Evolutionary conservation across 805 yeast genomes (phyloP), one percentile per base, ranked within the genome.

Genomic region (Tetrapisispora arboricola): DNA sequence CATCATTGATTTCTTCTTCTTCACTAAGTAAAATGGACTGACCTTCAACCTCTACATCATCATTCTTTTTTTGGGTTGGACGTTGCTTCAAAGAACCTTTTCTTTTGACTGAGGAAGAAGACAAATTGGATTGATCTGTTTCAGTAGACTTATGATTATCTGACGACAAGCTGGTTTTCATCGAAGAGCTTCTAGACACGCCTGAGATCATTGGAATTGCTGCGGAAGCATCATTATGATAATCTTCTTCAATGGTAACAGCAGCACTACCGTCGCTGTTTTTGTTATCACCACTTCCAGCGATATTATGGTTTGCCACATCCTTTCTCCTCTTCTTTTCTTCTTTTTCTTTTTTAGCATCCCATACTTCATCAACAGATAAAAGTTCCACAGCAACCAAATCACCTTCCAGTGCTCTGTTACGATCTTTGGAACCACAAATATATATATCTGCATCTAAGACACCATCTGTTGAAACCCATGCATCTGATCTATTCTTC

Each of bases 41-140:
- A 34, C 98, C 98, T 63, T 92, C 98, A 32, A 92, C 98, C 65
- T 92, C 98, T 19, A 92, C 95, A 57, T 92, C 98, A 60, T 92
- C 98, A 56, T 87, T 88, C 65, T 92, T 92, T 72, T 92, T 92
- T 72, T 88, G 94, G 13, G 95, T 84, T 26, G 98, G 96, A 54
- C 98, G 76, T 63, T 88, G 96, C 51, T 86, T 85, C 50, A 92
- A 71, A 1, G 96, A 86, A 15, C 96, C 96, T 55, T 82, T 77
- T 67, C 98, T 79, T 46, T 76, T 77, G 21, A 55, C 39, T 11
- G 54, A 51, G 3, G 30, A 7, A 3, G 33, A n/a, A 11, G 22
- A 55, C 13, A 4, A 4, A 53, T 32, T 54, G 33, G 50, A 28
- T 5, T 4, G 4, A 2, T 26, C 32, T 15, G 26, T 10, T 6